Base-by-base conservation (phyloP, 2,329 filamentous ascomycete species). In the Tolypocladium ovalisporum region DNA sequence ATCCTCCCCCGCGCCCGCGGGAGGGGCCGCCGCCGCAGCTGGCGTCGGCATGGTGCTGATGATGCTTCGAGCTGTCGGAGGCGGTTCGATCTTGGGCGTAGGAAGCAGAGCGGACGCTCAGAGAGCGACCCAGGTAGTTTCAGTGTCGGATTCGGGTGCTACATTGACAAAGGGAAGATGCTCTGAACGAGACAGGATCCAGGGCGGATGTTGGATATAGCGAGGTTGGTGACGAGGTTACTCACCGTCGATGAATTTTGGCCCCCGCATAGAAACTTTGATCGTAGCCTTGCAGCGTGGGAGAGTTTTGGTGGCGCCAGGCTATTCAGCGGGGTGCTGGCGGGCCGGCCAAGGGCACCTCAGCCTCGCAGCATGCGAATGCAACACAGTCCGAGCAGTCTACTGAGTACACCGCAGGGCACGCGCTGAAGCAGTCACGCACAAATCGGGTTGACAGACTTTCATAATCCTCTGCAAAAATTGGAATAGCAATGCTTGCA, bases 1-100 rank as follows among this genome's bases (percentile, higher is more conserved):
- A 22, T 73, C 72, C 58, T 60, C 63, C 47, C 65, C 67, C 13
- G 60, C 62, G 40, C 63, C 58, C 27, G 61, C 61, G 6, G 64
- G 59, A 9, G 63, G 56, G 51, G 65, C 62, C 27, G 62, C 60
- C 17, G 63, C 58, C 19, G 62, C 57, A 40, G 64, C 62, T 40
- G 68, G 60, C 58, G 66, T 63, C 37, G 70, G 64, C 69, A 70
- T 70, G 53, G 37, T 56, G 60, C 52, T 22, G 52, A 40, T 55
- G 60, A 52, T 32, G 37, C 29, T 24, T 44, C 42, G 24, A 22
- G 9, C 52, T n/a, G 52, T 29, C n/a, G 22, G 2, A n/a, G 5
- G 52, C 19, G n/a, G n/a, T 53, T 36, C 47, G 17, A 29, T 3
- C 34, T 51, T 29, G 17, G 29, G 34, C 10, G 17, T 34, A 12